Percentiles rank a stretch among this genome's conserved stretches.
These are phyloP conservation scores for Apostasia ramifera DNA, from an alignment of 106 monocot genomes.

Conservation along the genomic window DNA sequence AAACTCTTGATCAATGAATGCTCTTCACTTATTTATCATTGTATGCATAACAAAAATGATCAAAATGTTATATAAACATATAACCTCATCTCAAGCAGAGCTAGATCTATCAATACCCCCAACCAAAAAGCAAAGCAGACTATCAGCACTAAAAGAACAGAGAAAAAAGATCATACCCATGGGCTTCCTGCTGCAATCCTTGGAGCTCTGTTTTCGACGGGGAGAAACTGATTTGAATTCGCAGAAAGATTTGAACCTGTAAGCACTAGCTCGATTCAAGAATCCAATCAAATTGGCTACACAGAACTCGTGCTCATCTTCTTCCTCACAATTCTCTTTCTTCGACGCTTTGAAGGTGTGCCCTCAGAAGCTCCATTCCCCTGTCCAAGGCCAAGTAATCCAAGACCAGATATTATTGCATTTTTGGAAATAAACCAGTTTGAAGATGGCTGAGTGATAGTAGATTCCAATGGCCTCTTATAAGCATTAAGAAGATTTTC, in stretches of 20 bases:
- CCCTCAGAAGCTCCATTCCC: conserved; percentile 24
- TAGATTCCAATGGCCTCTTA: conserved; percentile 41
- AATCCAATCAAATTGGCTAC: conserved; percentile 7
- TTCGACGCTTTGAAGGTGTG: conserved; percentile 32
- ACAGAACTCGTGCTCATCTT: conserved; percentile 43
- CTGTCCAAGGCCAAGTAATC: conserved; percentile 68
- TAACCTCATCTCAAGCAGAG: too few species aligned
- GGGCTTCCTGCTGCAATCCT: neutral
- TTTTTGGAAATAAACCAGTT: conserved; percentile 95
- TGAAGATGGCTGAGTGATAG: conserved; percentile 22
- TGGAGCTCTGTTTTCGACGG: neutral
- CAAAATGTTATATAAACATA: too few species aligned
- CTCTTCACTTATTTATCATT: too few species aligned
- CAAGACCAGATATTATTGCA: conserved; percentile 82
- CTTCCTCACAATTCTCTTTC: conserved; percentile 72
- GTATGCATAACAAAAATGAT: too few species aligned
- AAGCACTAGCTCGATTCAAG: neutral
- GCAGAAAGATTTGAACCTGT: too few species aligned
- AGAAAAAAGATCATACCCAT: too few species aligned
- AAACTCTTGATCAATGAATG: too few species aligned
- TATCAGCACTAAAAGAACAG: neutral
- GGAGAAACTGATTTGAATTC: neutral
- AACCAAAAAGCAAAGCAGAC: neutral
- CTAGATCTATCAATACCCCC: too few species aligned
- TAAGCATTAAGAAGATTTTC: conserved; percentile 64